Evolutionary conservation across 192 early-diverging fungal genomes (phyloP), one percentile per base, ranked within the genome.

Genomic region (Backusella tuberculispora): DNA sequence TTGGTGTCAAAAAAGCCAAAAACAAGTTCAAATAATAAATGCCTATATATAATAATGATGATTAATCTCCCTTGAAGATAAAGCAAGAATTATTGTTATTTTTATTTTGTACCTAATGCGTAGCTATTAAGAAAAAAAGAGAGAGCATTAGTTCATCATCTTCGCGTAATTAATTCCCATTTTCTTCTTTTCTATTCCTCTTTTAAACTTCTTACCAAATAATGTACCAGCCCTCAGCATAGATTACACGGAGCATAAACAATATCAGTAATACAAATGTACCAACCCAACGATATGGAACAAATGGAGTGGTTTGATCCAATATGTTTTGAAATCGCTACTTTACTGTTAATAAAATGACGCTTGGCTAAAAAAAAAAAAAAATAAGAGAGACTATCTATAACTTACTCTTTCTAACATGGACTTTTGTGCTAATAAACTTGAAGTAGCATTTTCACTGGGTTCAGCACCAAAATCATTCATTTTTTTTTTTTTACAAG

Each of bases 11-110:
- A 78, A 99, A 99, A 37, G 95, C 96, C 63, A 98, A 83, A 80
- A 98, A 97, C 60, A 97, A 80, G 78, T 98, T 97, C 53, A 99
- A 88, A 73, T 98, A 85, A 81, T 98, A 98, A 70, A 98, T 99
- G 12, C 93, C 96, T 64, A 96, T 53, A 53, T 15, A n/a, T 21
- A 50, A 8, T 37, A 6, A 19, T 60, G 9, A 13, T 9, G 26
- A 60, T 60, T 26, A 24, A 24, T 60, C 12, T 60, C 12, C 53
- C 26, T 19, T 19, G 17, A 19, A 21, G 3, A 21, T 7, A 26
- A 60, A 5, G 29, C 29, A 34, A 34, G 2, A 34, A 34, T 2
- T 34, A 34, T 24, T 60, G 26, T 43, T 24, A 60, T 19, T 24
- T 21, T 53, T 2, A 38, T 42, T 43, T 24, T 14, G 34, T 65